Evolutionary conservation across 2,329 filamentous ascomycete genomes (phyloP).

Genomic region (Penicillium decumbens): DNA sequence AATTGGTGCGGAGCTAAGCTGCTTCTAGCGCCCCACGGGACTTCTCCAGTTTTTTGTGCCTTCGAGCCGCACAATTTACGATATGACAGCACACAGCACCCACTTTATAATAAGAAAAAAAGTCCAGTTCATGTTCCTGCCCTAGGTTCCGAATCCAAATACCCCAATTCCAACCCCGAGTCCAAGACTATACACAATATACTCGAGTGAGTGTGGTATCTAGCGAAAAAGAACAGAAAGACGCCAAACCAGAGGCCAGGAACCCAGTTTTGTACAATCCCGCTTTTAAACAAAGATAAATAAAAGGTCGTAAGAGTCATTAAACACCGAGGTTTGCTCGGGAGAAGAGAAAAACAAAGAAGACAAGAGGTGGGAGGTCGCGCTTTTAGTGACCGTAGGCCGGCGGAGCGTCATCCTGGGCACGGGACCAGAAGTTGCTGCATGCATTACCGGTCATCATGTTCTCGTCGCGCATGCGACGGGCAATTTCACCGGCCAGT

Average conservation of each 20-base stretch:
- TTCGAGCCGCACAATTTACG: neutral
- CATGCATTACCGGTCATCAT: conserved; percentile 30
- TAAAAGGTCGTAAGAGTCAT: conserved; percentile 23
- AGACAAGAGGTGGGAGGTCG: neutral
- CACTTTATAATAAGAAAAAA: neutral
- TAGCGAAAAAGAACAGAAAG: conserved; percentile 21
- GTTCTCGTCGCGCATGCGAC: conserved; percentile 82
- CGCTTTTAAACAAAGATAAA: conserved; percentile 22
- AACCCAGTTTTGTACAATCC: conserved; percentile 27
- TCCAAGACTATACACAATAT: conserved; percentile 16
- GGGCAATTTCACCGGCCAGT: conserved; percentile 86
- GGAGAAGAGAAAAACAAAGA: conserved; percentile 3
- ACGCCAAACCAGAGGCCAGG: conserved; percentile 22
- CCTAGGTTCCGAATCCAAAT: conserved; percentile 3
- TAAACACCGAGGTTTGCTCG: conserved; percentile 13
- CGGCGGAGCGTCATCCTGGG: conserved; percentile 39
- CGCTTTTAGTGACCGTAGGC: conserved; percentile 41
- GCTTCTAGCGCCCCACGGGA: conserved; percentile 40
- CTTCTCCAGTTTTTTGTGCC: conserved; percentile 31
- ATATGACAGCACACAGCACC: neutral
- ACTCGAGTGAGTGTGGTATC: conserved; percentile 31
- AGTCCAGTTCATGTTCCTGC: neutral
- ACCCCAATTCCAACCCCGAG: conserved; percentile 23
- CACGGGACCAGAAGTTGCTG: conserved; percentile 37
- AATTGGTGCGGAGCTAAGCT: conserved; percentile 26